phyloP scores from a whole-genome alignment of 768 basidiomycete species.

The Mycena rebaudengoi region DNA sequence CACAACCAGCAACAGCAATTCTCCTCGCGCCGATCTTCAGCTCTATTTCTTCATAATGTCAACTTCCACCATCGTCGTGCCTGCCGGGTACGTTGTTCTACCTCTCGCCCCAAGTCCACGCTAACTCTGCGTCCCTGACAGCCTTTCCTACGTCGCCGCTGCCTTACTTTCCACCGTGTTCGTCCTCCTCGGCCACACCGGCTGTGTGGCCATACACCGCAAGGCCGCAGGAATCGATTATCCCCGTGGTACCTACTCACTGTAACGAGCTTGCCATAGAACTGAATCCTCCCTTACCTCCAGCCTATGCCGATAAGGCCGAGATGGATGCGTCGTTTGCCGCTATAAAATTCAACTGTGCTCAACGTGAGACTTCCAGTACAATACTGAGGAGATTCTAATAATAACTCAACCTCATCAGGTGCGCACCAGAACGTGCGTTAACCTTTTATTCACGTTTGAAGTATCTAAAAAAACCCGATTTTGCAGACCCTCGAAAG shows the following conservation, averaged over 20 bases:
- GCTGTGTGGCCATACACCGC: slow-evolving; percentile 31
- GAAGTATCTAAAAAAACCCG: neutral
- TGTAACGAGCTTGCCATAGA: no score
- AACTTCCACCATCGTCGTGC: no score
- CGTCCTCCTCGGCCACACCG: slow-evolving; percentile 33
- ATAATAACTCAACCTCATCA: slow-evolving; percentile 27
- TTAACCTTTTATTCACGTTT: neutral
- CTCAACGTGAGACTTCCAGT: slow-evolving; percentile 32
- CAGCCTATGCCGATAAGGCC: slow-evolving; percentile 46
- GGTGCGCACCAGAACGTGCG: slow-evolving; percentile 11
- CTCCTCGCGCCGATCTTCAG: no score
- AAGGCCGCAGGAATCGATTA: slow-evolving; percentile 36
- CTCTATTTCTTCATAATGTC: no score
- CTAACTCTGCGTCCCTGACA: no score
- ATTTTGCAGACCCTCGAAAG: slow-evolving; percentile 23
- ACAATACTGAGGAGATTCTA: slow-evolving; percentile 24
- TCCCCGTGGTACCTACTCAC: slow-evolving; percentile 39
- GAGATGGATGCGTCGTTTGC: slow-evolving; percentile 36
- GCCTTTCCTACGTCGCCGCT: slow-evolving; percentile 23
- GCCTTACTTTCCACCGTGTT: slow-evolving; percentile 32
- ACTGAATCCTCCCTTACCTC: no score
- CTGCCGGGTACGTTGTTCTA: no score
- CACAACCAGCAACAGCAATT: no score
- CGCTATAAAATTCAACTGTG: slow-evolving; percentile 43
- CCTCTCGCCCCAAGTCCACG: no score